These are phyloP conservation scores for Aureobasidium pullulans DNA, from an alignment of 2,329 filamentous ascomycete species.

Conservation along the genomic window DNA sequence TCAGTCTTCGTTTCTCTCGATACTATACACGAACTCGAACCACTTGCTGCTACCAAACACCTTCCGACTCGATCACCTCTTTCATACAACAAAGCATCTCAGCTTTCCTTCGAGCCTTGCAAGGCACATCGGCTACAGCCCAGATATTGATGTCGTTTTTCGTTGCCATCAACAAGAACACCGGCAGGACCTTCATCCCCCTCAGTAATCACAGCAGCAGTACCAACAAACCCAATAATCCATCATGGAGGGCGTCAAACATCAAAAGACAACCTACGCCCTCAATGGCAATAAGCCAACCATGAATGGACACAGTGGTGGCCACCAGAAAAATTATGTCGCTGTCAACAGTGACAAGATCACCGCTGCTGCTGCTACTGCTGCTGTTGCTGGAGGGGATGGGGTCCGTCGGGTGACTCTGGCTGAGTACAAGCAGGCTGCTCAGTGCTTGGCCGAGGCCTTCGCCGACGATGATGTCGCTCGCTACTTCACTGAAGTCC, in stretches of 20 bases:
- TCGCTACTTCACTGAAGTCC: slow-evolving; percentile 66
- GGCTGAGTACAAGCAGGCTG: slow-evolving; percentile 64
- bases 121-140: background rate
- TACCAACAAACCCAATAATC: slow-evolving; percentile 27
- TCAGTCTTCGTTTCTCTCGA: background rate
- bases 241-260: slow-evolving; percentile 40
- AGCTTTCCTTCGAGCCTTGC: background rate
- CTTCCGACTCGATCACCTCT: background rate
- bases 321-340: background rate
- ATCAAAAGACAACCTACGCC: slow-evolving; percentile 21
- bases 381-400: slow-evolving; percentile 30
- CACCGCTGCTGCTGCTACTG: slow-evolving; percentile 4
- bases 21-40: background rate
- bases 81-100: background rate
- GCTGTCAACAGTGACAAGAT: background rate
- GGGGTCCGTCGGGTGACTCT: slow-evolving; percentile 56
- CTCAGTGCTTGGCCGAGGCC: slow-evolving; percentile 64
- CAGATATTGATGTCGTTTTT: slow-evolving; percentile 27
- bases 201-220: slow-evolving; percentile 34
- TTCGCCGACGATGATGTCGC: slow-evolving; percentile 70
- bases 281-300: slow-evolving; percentile 26
- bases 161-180: slow-evolving; percentile 36
- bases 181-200: slow-evolving; percentile 42
- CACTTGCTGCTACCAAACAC: background rate
- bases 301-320: slow-evolving; percentile 25